Base-by-base conservation (phyloP, 441 rosid genomes). In the Jatropha multifida region DNA sequence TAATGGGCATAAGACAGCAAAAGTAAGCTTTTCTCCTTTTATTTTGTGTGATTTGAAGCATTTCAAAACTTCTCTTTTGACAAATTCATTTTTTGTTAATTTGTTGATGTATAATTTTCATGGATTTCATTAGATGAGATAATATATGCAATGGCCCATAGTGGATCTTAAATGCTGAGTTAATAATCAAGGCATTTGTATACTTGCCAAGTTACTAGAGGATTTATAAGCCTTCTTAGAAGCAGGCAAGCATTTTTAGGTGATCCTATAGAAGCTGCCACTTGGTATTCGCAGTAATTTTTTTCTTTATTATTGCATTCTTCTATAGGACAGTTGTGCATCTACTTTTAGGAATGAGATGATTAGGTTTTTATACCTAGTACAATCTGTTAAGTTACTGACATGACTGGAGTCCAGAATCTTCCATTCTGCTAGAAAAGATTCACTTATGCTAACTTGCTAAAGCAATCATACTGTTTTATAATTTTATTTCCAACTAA, bases 1-100 rank as follows among this genome's bases (percentile, higher is more conserved):
- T 71, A 92, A 83, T 78, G 99, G 98, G 69, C 86, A 76, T 65
- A 93, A 91, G 87, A 94, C 95, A 26, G 97, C 94, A 74, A 82
- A 87, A 84, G 99, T 92, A 84, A 58, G 81, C 20, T 9, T 49
- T 46, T 44, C 20, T 73, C 38, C 54, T 3, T 18, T 1, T 38
- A 18, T 44, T 38, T 32, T 4, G 23, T 23, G 46, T 7, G n/a
- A n/a, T 26, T 15, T 54, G 55, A 52, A 76, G 52, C 42, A 41
- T 69, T 62, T 41, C 41, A 4, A 17, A 20, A 44, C 55, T 41
- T 20, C 41, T 58, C 48, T 58, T 18, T 2, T 65, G 44, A 38
- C 4, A 18, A 26, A 3, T 26, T 41, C 18, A 4, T 46, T 41
- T 26, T 27, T 32, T 38, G 26, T 48, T 13, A 44, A 26, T 38